Base-by-base conservation (phyloP, 768 basidiomycete species). In the Rubroboletus pulcherrimus region DNA sequence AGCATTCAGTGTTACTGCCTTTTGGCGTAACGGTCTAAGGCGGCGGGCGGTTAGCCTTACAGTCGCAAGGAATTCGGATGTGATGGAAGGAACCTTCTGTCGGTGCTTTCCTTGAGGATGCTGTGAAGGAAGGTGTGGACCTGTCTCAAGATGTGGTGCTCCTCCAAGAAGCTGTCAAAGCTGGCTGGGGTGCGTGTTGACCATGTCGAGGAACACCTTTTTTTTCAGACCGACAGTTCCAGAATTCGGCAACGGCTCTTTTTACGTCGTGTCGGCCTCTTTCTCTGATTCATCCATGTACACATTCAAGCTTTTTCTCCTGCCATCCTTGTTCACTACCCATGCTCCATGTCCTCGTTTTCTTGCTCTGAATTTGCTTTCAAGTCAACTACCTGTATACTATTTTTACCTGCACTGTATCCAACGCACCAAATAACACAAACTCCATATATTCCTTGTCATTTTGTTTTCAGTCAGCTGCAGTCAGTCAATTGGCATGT, bases 121-220 rank as follows among this genome's bases (percentile, higher is more conserved):
- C 66, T 0, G 5, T 24, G 0, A 5, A 19, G 14, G 62, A 71
- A 49, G 67, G 64, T 8, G 51, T 41, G 1, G 46, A 73, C n/a
- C 39, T 69, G 5, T 42, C 53, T 0, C 38, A n/a, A 0, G 56
- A 62, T 0, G 14, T 61, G 29, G 46, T 69, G 4, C 54, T 71
- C 11, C 56, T 71, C 7, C 43, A 8, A 29, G 70, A 72, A 43
- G 71, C 70, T 0, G 10, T 49, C 3, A 54, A 56, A 4, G 61
- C 58, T 0, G 69, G 71, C 1, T 67, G 59, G 59, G 39, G 10
- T 7, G 5, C 21, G 17, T 12, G 29, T 17, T 26, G 35, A 47
- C 12, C 19, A 31, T 1, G 14, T 30, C n/a, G 26, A 12, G 29
- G 11, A 34, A 21, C n/a, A n/a, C n/a, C n/a, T 38, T 38, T 39